Evolutionary conservation across 2,329 filamentous ascomycete genomes (phyloP), one percentile per base, ranked within the genome.

Genomic region (Onygenales sp.): DNA sequence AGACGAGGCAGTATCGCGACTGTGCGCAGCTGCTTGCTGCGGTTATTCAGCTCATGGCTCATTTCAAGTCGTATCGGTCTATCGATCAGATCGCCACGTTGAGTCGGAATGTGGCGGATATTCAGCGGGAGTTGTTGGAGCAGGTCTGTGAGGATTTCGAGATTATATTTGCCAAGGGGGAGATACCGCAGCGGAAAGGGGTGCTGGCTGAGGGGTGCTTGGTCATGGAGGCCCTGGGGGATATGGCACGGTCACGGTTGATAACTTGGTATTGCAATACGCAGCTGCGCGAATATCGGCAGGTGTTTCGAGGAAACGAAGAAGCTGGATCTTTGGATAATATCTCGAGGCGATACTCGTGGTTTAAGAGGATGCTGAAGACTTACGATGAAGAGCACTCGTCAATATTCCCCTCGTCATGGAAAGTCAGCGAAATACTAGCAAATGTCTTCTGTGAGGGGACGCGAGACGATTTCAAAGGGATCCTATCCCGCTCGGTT

Each of bases 111-210:
- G 93, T 98, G 38, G 86, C 90, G 5, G 93, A 97, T 63, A 78
- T 98, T 58, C 93, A 98, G 73, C 78, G 91, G 56, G 91, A 96
- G 69, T 74, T 98, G 55, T 75, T 96, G 54, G 93, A 98, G 73
- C 93, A 98, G 71, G 86, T 98, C n/a, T 98, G 93, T 68, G 93
- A 97, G 72, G 93, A 98, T 70, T 98, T 98, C 66, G 93, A 98
- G 75, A 81, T 96, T 55, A 87, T 88, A 0, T 98, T 97, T 70
- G 86, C 91, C 17, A 95, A 92, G 70, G 85, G 83, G 21, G 92
- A 97, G 70, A 83, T 95, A 11, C 76, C 77, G 2, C 75, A 82
- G 54, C 84, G 84, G 60, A 83, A 82, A 60, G 80, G 77, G 11
- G 84, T 85, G 67, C 78, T 98, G 53, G 78, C 86, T 38, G 93